Evolutionary conservation across 164 flowering plant genomes (phyloP).

Genomic region (Brasenia schreberi): DNA sequence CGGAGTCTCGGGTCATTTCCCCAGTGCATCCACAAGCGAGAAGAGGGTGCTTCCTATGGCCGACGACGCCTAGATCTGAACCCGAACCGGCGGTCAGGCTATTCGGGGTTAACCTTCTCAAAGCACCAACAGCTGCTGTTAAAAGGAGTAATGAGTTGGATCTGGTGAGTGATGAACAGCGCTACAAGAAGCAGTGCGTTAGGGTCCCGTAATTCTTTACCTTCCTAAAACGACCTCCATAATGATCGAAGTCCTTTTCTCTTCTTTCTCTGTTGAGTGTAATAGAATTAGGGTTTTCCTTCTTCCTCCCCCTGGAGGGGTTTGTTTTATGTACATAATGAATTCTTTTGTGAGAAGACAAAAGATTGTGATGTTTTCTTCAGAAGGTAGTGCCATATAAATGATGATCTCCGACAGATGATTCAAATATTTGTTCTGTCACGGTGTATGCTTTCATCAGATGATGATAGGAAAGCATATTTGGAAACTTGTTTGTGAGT

Average conservation of each 20-base stretch:
- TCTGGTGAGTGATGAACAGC: slow-evolving; percentile 27
- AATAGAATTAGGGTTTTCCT: background rate
- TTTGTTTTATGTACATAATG: background rate
- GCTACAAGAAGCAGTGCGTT: slow-evolving; percentile 48
- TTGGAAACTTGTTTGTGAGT: background rate
- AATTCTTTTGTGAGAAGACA: background rate
- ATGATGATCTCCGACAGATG: background rate
- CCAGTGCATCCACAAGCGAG: background rate
- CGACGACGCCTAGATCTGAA: background rate
- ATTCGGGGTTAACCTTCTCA: slow-evolving; percentile 74
- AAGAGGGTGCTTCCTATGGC: background rate
- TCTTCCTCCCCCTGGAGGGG: background rate
- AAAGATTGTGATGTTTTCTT: background rate
- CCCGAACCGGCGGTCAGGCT: slow-evolving; percentile 50
- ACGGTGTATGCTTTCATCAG: background rate
- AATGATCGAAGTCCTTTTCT: background rate
- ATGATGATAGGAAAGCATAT: background rate
- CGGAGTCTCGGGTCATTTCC: background rate
- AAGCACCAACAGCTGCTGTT: slow-evolving; percentile 16
- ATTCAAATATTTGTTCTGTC: background rate
- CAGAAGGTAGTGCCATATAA: background rate
- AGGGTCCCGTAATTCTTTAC: slow-evolving; percentile 27
- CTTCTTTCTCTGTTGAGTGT: background rate
- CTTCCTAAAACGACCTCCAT: background rate
- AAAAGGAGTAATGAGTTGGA: slow-evolving; percentile 8